Base-by-base conservation (phyloP, 495 filamentous ascomycete species). In the Darksidea phi region DNA sequence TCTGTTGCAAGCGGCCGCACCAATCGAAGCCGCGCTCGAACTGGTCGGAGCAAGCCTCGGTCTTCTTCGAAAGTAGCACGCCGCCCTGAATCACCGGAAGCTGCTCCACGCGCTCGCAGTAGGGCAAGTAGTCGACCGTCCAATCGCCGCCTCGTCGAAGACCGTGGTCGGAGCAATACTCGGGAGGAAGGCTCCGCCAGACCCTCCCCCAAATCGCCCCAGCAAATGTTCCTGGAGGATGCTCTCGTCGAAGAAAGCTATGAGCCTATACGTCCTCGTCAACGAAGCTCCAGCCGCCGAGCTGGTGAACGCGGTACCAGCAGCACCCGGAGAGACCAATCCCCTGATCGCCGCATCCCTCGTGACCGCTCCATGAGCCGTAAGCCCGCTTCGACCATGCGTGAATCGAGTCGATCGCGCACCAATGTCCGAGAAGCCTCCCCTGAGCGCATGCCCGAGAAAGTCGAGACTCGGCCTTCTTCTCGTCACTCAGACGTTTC, bases 271-370 rank as follows among this genome's bases (percentile, higher is more conserved):
- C 67, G 71, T 32, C 57, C 69, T 25, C 77, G 84, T 21, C 78
- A 84, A 49, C 75, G 83, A 45, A 88, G 86, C 68, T 74, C 74
- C 46, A 89, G 86, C 71, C 77, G 84, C 28, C 81, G 76, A 52
- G 79, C 75, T 20, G 75, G 78, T 54, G 83, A 78, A 54, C 73
- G 67, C 60, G 77, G 70, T 48, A 70, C 75, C 28, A 78, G 76
- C 28, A 78, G 76, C 66, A 68, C 75, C 11, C 75, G 70, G 57
- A 73, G 80, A 52, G 78, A 80, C 4, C 59, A 43, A 3, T 85
- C 80, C 24, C 76, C 79, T 6, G 67, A 69, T 43, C 66, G 66
- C 32, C 61, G 61, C 34, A 32, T 61, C 36, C 62, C 66, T 13
- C 66, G 66, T 20, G 66, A 69, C 25, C 61, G 66, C 24, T 69